Base-by-base conservation (phyloP, 805 yeast species). In the Wickerhamiella azyma region DNA sequence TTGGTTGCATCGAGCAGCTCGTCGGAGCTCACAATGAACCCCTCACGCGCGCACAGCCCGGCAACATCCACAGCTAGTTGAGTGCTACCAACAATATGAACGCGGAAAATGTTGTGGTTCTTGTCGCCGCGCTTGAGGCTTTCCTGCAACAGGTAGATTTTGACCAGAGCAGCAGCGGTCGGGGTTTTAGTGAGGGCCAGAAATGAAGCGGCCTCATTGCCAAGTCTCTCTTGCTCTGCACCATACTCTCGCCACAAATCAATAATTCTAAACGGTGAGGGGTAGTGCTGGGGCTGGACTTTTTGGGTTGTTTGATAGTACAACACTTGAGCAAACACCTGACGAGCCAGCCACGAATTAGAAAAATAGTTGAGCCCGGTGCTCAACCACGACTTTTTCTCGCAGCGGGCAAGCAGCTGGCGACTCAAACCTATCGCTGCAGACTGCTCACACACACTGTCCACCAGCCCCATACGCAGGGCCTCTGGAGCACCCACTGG, bases 391-490 rank as follows among this genome's bases (percentile, higher is more conserved):
- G 45, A 28, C n/a, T 17, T 21, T 2, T 13, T 18, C 29, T 29
- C 5, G 18, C 40, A 10, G 29, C 32, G 36, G 35, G 33, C 29
- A 13, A 42, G 26, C 4, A 35, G 9, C 28, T 17, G 16, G 26
- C 40, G 33, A 11, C 40, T 30, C 21, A 14, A 18, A 26, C 24
- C 13, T 8, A 21, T 6, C 10, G 33, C 33, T 11, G 26, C 33
- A n/a, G 9, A 6, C 24, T 16, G n/a, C 5, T 24, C 24, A 16
- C 19, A n/a, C 19, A 42, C 29, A 5, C 36, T 35, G 19, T 36
- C 66, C 6, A 65, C 75, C 6, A 73, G 59, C 1, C 76, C 76
- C 71, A 72, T 67, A 18, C 60, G 52, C 29, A 59, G 61, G 14
- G 77, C 77, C 48, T 70, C 62, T 41, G 57, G 55, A 5, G 71